Base-by-base conservation (phyloP, 192 early-diverging fungal species). In the Piromyces sp. region DNA sequence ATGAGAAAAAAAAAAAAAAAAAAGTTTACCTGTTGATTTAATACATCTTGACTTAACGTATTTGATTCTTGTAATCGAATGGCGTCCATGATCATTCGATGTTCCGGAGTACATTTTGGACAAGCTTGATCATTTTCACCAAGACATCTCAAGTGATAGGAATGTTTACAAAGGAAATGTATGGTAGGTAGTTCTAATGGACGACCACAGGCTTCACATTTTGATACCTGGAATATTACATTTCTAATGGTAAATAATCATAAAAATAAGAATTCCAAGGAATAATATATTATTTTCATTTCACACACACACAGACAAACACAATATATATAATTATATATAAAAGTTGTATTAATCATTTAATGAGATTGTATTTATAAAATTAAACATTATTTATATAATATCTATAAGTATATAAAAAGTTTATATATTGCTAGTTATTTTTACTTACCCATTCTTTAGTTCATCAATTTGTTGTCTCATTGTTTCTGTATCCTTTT, bases 91-190 rank as follows among this genome's bases (percentile, higher is more conserved):
- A 99, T 92, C 86, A 92, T 89, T 79, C 93, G 90, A 85, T 96
- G 92, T 83, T 98, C 92, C 29, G 93, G 88, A 81, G 90, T 92
- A 86, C 97, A 99, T 80, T 92, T 88, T n/a, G 93, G 93, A 40
- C 94, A 95, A 80, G 91, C 89, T 28, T 87, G 84, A 30, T 91
- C 90, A 42, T 85, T 29, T 81, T 89, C 86, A 79, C 90, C 91
- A n/a, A 89, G 86, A 82, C 91, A 95, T 85, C 95, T 86, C 83
- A 95, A 92, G 86, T 99, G 97, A 84, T 93, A 99, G 78, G 95
- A 95, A 83, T 99, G 97, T 82, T 94, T 90, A 88, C 97, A 99
- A 83, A 97, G 84, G 84, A 97, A 99, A 82, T 97, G 95, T 0
- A 99, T 89, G 31, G 93, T 92, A 0, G 97, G 97, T 81, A 99